phyloP scores from a whole-genome alignment of 2,329 filamentous ascomycete species.

The Verticillium albo-atrum region DNA sequence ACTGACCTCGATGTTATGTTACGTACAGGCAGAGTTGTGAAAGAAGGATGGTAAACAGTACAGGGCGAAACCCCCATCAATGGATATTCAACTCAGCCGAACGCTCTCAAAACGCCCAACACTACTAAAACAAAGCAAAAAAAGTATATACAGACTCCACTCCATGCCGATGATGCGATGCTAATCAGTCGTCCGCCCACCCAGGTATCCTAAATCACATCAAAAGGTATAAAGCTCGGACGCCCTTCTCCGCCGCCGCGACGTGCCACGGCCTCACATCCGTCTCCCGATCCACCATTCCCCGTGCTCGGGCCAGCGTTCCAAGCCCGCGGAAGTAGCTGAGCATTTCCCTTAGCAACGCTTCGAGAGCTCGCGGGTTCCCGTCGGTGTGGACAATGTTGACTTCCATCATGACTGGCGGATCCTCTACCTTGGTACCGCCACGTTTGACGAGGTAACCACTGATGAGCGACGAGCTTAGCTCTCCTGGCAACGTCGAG shows the following conservation, averaged over 20 bases:
- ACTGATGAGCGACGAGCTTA: slow-evolving; percentile 54
- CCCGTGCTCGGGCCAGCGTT: slow-evolving; percentile 63
- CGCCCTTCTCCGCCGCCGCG: slow-evolving; percentile 65
- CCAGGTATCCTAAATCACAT: slow-evolving; percentile 41
- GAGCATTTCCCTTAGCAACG: slow-evolving; percentile 65
- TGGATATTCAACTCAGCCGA: neutral
- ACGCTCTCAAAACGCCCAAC: neutral
- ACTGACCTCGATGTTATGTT: too few relatives aligned
- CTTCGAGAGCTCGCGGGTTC: slow-evolving; percentile 53
- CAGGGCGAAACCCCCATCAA: neutral
- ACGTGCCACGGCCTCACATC: slow-evolving; percentile 76
- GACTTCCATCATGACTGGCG: slow-evolving; percentile 58
- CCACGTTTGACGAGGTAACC: slow-evolving; percentile 64
- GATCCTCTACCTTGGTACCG: slow-evolving; percentile 50
- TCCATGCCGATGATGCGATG: neutral
- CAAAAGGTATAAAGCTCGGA: slow-evolving; percentile 58
- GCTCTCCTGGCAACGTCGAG: slow-evolving; percentile 48
- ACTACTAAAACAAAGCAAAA: neutral
- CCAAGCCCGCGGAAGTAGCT: slow-evolving; percentile 64
- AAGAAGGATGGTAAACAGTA: neutral
- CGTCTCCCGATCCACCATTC: slow-evolving; percentile 51
- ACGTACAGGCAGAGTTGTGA: too few relatives aligned
- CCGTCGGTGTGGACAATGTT: slow-evolving; percentile 58
- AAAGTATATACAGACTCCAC: neutral
- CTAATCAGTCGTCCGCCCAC: neutral